Conservation (phyloP, 179 eudicot species). For the Beta corolliflora region DNA sequence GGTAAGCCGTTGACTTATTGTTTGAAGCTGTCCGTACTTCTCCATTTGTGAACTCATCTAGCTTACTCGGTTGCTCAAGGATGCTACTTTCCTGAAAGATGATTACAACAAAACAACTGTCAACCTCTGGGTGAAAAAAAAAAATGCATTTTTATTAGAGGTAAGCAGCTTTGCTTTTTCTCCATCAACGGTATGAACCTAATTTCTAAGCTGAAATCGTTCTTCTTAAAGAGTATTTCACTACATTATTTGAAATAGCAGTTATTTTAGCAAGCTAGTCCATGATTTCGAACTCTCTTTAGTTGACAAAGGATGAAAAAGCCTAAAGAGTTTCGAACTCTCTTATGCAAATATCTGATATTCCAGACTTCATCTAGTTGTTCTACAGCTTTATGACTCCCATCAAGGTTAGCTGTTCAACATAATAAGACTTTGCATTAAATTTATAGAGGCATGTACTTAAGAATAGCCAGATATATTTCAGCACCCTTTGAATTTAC, state of each 20-base stretch:
- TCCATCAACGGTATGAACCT: not conserved
- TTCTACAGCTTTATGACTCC: not conserved
- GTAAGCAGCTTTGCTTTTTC: not conserved
- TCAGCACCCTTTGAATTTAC: not conserved
- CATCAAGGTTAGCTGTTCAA: not conserved
- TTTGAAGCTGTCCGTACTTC: constrained; percentile 16
- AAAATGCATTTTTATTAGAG: not conserved
- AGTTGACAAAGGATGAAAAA: not conserved
- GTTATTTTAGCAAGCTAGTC: not conserved
- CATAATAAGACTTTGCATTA: not conserved
- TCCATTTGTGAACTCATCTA: constrained; percentile 21
- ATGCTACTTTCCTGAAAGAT: constrained; percentile 42
- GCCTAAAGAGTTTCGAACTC: not conserved
- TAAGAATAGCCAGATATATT: not conserved
- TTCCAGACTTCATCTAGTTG: not conserved
- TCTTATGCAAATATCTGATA: too few species aligned
- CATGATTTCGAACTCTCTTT: not conserved
- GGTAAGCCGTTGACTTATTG: constrained; percentile 2
- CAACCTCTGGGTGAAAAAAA: not conserved
- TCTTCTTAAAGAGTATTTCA: not conserved
- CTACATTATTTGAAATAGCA: not conserved
- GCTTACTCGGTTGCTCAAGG: constrained; percentile 32
- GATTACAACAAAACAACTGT: not conserved
- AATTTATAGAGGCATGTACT: not conserved
- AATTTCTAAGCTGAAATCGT: not conserved